phyloP scores from a whole-genome alignment of 1,284 basidiomycete species.

The Ganoderma lucidum region DNA sequence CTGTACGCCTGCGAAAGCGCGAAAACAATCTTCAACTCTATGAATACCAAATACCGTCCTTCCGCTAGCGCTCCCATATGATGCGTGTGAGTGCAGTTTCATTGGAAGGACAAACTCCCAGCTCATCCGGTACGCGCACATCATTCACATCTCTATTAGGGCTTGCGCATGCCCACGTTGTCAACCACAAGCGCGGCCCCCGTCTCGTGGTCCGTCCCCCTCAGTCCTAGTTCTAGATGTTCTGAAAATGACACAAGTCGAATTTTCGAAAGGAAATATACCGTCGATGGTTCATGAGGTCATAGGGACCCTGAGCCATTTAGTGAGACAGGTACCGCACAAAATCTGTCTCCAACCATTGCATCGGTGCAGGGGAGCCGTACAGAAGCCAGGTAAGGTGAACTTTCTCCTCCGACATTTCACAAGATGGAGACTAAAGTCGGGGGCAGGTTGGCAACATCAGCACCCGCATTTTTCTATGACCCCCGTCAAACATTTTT shows the following conservation, averaged over 20 bases:
- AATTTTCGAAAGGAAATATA: neutral
- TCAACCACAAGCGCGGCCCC: constrained; percentile 4
- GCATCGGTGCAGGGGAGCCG: neutral
- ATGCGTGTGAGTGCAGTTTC: neutral
- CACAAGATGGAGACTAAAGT: neutral
- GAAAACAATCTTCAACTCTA: neutral
- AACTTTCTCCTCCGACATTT: neutral
- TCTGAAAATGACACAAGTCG: neutral
- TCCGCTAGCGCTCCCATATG: neutral
- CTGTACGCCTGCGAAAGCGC: neutral
- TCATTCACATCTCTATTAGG: constrained; percentile 1
- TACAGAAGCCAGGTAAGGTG: neutral
- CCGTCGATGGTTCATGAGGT: constrained; percentile 1
- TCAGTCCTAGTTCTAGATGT: constrained; percentile 1
- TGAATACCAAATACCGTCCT: neutral
- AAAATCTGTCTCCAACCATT: neutral
- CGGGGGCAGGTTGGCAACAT: neutral
- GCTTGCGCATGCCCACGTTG: neutral
- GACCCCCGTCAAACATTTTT: neutral
- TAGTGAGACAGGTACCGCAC: neutral
- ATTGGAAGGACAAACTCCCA: neutral
- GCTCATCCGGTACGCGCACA: neutral
- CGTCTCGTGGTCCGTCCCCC: neutral
- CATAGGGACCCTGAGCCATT: neutral
- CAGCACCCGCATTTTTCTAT: constrained; percentile 1